phyloP scores from a whole-genome alignment of 768 basidiomycete species.

The Trametes cubensis region DNA sequence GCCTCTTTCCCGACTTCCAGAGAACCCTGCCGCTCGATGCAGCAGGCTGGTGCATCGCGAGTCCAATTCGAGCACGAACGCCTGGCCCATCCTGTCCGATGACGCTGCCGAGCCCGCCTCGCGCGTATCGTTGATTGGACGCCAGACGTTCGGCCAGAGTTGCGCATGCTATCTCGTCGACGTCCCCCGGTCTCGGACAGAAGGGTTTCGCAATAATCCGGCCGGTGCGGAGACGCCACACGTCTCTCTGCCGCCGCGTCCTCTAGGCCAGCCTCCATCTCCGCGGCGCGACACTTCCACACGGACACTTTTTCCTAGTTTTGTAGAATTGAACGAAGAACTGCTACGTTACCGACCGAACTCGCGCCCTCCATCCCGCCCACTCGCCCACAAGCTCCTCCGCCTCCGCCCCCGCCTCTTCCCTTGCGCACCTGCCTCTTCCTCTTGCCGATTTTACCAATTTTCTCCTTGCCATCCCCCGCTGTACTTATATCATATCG shows the following conservation, averaged over 20 bases:
- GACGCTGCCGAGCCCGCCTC: conserved; percentile 30
- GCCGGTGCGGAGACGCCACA: conserved; percentile 8
- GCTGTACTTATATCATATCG: conserved; percentile 22
- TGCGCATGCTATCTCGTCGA: conserved; percentile 21
- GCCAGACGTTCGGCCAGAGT: conserved; percentile 8
- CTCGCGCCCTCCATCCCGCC: conserved; percentile 20
- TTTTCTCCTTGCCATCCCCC: conserved; percentile 2
- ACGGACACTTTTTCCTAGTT: conserved; percentile 14
- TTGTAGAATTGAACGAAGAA: conserved; percentile 25
- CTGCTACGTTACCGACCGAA: conserved; percentile 26
- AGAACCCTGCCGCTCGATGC: conserved; percentile 42
- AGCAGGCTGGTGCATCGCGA: conserved; percentile 39
- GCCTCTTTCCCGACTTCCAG: conserved; percentile 25
- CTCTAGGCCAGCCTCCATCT: neutral
- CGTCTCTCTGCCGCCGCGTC: conserved; percentile 5
- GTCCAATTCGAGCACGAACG: conserved; percentile 8
- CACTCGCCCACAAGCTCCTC: conserved; percentile 11
- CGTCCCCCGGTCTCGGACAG: conserved; percentile 6
- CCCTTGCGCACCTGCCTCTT: neutral
- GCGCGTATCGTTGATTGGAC: conserved; percentile 47
- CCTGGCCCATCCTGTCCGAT: conserved; percentile 37
- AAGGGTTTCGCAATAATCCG: conserved; percentile 2
- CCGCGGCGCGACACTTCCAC: conserved; percentile 6
- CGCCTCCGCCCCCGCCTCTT: neutral
- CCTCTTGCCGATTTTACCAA: neutral